Conservation (phyloP, 2,329 filamentous ascomycete species). For the Colletotrichum sp. region DNA sequence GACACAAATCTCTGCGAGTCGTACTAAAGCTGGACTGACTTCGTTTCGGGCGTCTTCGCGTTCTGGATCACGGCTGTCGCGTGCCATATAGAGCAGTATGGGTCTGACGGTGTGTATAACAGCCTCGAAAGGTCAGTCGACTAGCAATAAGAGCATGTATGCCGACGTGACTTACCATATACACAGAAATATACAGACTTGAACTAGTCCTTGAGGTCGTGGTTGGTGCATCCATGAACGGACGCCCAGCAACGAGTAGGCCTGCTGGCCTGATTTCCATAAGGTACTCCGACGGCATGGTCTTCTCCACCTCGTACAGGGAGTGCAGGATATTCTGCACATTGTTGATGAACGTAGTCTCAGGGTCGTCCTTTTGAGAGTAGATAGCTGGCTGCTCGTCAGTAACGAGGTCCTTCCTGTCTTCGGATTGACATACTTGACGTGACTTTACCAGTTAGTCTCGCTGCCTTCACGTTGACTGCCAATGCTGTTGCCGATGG, state of each 20-base stretch:
- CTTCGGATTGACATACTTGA: not conserved
- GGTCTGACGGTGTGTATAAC: conserved; percentile 13
- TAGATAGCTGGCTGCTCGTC: not conserved
- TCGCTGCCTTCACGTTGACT: conserved; percentile 1
- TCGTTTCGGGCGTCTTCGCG: not conserved
- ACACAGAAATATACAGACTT: not conserved
- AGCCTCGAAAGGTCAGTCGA: not conserved
- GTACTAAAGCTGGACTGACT: not conserved
- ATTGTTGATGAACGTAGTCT: not conserved
- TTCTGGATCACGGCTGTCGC: not conserved
- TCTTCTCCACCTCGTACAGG: conserved; percentile 2
- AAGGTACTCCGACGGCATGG: not conserved
- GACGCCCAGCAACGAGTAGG: not conserved
- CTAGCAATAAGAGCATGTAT: too few relatives aligned
- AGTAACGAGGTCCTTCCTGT: not conserved
- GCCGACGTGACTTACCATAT: not conserved
- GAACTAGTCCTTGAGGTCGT: conserved; percentile 2
- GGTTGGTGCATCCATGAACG: not conserved
- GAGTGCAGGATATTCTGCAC: not conserved
- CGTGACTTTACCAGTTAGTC: conserved; percentile 8
- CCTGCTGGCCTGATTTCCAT: conserved; percentile 1
- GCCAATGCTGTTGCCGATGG: not conserved
- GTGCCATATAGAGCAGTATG: conserved; percentile 10
- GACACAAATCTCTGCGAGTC: conserved; percentile 9
- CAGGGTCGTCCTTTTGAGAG: not conserved